Percentiles rank a stretch among this genome's conserved stretches.
Conservation (phyloP, 805 yeast genomes). For the Clavispora phyllophila region DNA sequence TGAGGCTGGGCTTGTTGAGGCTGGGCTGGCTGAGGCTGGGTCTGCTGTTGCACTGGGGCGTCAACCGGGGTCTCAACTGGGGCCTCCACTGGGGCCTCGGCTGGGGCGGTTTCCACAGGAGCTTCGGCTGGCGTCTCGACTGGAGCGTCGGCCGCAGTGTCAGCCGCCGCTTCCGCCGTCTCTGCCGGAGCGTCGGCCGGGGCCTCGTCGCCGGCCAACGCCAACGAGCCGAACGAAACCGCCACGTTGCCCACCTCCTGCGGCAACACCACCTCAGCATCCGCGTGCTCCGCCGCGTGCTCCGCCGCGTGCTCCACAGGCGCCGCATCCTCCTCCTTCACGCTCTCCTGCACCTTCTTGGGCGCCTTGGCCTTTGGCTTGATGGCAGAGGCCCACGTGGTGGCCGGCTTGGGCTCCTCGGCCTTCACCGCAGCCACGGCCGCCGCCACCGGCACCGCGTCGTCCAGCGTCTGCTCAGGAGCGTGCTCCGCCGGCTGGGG, state of each 20-base stretch:
- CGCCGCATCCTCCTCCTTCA: constrained; percentile 10
- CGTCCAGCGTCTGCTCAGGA: too few species aligned
- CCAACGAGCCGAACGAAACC: constrained; percentile 60
- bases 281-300: constrained; percentile 10
- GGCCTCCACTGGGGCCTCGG: background rate
- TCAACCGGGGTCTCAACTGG: background rate
- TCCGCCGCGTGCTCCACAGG: constrained; percentile 11
- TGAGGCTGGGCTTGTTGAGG: constrained; percentile 13
- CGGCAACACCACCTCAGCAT: constrained; percentile 49
- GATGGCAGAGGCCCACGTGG: constrained; percentile 69
- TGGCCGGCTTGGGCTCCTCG: constrained; percentile 9
- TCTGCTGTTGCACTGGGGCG: too few species aligned
- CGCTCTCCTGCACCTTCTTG: constrained; percentile 20
- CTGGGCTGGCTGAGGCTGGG: constrained; percentile 13
- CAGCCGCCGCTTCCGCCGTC: constrained; percentile 1
- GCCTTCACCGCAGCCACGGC: background rate
- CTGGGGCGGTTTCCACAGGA: constrained; percentile 3
- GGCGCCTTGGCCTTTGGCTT: constrained; percentile 34
- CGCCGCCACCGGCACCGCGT: background rate
- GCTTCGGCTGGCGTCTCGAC: constrained; percentile 4
- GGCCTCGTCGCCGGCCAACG: constrained; percentile 38
- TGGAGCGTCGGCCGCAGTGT: constrained; percentile 5
- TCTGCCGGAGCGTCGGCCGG: constrained; percentile 7
- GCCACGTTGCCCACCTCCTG: constrained; percentile 46
- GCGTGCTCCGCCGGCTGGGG: too few species aligned